Evolutionary conservation across 495 filamentous ascomycete genomes (phyloP).

Genomic region (Trichoderma gamsii): DNA sequence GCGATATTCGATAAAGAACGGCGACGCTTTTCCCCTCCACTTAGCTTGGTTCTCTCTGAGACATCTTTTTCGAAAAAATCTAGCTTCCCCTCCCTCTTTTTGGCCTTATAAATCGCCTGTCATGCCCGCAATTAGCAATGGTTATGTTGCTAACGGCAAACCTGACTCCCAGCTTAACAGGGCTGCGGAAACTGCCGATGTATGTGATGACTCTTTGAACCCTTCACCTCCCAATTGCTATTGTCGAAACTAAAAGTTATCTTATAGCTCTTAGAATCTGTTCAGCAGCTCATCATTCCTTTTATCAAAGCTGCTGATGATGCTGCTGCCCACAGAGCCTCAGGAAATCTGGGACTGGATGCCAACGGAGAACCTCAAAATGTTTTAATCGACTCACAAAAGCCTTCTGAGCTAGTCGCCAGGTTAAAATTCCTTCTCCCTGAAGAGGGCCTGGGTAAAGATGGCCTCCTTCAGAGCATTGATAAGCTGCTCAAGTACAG

Average conservation of each 20-base stretch:
- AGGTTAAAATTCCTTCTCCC: constrained; percentile 64
- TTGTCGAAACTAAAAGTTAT: not conserved
- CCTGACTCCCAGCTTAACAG: constrained; percentile 29
- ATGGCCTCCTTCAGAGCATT: constrained; percentile 61
- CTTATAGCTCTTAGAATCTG: constrained; percentile 61
- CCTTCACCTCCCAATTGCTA: not conserved
- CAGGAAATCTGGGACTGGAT: constrained; percentile 45
- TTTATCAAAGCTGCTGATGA: constrained; percentile 74
- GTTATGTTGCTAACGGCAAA: not conserved
- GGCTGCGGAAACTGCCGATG: constrained; percentile 50
- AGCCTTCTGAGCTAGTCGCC: constrained; percentile 60
- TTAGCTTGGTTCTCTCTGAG: not conserved
- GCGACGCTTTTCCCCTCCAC: not conserved
- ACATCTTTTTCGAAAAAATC: not conserved
- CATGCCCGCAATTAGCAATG: constrained; percentile 9
- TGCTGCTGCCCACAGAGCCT: constrained; percentile 44
- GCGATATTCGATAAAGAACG: not conserved
- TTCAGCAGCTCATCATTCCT: constrained; percentile 68
- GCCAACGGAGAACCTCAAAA: constrained; percentile 44
- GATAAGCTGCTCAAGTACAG: constrained; percentile 67
- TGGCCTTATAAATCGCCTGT: not conserved
- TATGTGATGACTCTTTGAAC: constrained; percentile 30
- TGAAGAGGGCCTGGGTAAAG: constrained; percentile 55
- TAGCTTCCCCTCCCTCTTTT: not conserved
- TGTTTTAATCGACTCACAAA: constrained; percentile 61